These are phyloP conservation scores for Apiotrichum gamsii DNA, from an alignment of 1,284 basidiomycete species.

Conservation along the genomic window DNA sequence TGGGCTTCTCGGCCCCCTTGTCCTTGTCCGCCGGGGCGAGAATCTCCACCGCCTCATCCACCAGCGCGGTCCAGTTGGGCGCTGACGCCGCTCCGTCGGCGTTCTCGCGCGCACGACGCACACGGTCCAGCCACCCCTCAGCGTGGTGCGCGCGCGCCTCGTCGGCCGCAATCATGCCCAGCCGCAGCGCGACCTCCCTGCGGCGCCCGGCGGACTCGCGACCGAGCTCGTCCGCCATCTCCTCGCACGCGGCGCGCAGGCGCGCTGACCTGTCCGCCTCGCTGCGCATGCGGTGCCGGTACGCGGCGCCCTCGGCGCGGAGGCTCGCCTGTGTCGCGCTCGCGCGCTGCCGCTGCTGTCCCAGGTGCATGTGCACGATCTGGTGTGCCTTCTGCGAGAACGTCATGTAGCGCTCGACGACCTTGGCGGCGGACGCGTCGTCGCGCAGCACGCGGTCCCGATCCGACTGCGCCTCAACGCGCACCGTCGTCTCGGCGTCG, in stretches of 20 bases:
- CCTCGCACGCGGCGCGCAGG: constrained; percentile 61
- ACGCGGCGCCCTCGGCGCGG: constrained; percentile 27
- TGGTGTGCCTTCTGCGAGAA: constrained; percentile 76
- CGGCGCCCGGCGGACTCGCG: constrained; percentile 69
- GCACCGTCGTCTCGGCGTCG: constrained; percentile 61
- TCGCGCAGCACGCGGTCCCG: constrained; percentile 59
- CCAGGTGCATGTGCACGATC: constrained; percentile 60
- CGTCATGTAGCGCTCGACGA: constrained; percentile 85
- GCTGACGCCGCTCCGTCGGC: constrained; percentile 31
- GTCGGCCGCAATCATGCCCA: constrained; percentile 63
- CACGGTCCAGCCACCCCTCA: constrained; percentile 42
- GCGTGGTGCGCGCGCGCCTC: constrained; percentile 50
- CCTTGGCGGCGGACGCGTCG: constrained; percentile 69
- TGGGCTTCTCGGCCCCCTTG: background rate
- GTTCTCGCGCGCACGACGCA: constrained; percentile 30
- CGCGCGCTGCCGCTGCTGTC: constrained; percentile 55
- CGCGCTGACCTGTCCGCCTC: constrained; percentile 45
- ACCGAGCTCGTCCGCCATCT: constrained; percentile 64
- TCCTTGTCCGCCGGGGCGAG: constrained; percentile 49
- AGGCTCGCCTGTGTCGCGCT: constrained; percentile 59
- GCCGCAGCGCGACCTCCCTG: constrained; percentile 62
- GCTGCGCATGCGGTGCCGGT: constrained; percentile 20
- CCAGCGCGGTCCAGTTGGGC: constrained; percentile 20
- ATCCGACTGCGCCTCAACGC: constrained; percentile 51
- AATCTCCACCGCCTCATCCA: constrained; percentile 59